A percentile compares a stretch with the other conserved stretches of the same genome.
Evolutionary conservation across 768 basidiomycete species (phyloP).

Genomic region (Lactarius sp.): DNA sequence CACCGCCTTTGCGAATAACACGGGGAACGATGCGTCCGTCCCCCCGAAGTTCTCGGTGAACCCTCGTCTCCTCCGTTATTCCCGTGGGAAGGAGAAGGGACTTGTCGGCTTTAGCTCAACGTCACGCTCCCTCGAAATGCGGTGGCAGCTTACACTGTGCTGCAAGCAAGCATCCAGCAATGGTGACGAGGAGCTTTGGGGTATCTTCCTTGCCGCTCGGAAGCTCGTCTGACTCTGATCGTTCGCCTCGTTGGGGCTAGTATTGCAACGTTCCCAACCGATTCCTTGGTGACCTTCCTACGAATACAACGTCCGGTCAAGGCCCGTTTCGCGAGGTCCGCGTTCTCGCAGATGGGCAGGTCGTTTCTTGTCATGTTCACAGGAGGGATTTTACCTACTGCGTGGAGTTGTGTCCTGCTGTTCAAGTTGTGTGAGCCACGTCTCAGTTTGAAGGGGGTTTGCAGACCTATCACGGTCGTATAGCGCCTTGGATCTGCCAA

Average conservation of each 20-base stretch:
- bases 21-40: slow-evolving; percentile 30
- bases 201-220: slow-evolving; percentile 34
- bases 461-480: slow-evolving; percentile 64
- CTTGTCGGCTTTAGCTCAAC: slow-evolving; percentile 42
- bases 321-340: slow-evolving; percentile 63
- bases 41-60: not conserved
- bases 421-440: not conserved
- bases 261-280: slow-evolving; percentile 47
- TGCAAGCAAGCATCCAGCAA: slow-evolving; percentile 60
- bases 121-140: slow-evolving; percentile 68
- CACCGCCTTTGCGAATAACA: slow-evolving; percentile 55
- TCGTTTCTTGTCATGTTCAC: slow-evolving; percentile 42
- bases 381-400: not conserved
- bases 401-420: slow-evolving; percentile 27
- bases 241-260: slow-evolving; percentile 33
- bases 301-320: slow-evolving; percentile 43
- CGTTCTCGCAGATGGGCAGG: slow-evolving; percentile 48
- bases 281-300: slow-evolving; percentile 32
- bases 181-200: slow-evolving; percentile 74
- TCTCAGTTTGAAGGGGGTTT: not conserved
- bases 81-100: slow-evolving; percentile 29
- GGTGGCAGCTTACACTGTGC: slow-evolving; percentile 60
- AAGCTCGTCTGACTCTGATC: not conserved
- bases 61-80: not conserved
- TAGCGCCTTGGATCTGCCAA: slow-evolving; percentile 71